Evolutionary conservation across 352 stramenopile genomes (phyloP), one percentile per base, ranked within the genome.

Genomic region (Phytophthora agathidicida): DNA sequence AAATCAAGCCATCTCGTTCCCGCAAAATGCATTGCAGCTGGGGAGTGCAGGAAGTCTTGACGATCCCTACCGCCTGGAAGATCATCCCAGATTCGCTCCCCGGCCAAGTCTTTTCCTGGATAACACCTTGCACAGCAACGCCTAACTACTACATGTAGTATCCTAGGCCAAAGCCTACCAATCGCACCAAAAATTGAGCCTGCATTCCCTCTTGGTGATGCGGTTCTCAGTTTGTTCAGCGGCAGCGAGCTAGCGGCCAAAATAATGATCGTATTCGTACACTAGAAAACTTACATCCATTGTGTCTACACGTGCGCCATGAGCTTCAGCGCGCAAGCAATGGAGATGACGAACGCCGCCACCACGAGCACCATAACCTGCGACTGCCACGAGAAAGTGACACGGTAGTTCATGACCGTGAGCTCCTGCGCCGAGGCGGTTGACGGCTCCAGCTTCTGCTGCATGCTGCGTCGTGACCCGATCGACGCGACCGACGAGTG

Each of bases 211-310:
- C 26, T 47, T 44, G 39, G 26, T 66, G 60, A 52, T 50, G 54
- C 35, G 26, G 22, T 49, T 39, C 26, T 33, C 16, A 38, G 37
- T 60, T 23, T 60, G 54, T 44, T 65, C 27, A 27, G 22, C 41
- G 27, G 28, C 16, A 24, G 28, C 19, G 24, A 35, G 30, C 30
- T 23, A 28, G 9, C 23, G 49, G 32, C 30, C 22, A 41, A 36
- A 53, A 61, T 46, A 67, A 63, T 67, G 63, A 60, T 59, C 45
- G 63, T 58, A 58, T 63, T 60, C 51, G 51, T 68, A 65, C 57
- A 72, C 39, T 52, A 43, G 27, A 50, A n/a, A n/a, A 22, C 52
- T 56, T 69, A 56, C 52, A 56, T 46, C 39, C 26, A 20, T 5
- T 39, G n/a, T 43, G 35, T 26, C 56, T 62, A 71, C 45, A 65